Conservation (phyloP, 2,329 filamentous ascomycete genomes). For the Onygena corvina region DNA sequence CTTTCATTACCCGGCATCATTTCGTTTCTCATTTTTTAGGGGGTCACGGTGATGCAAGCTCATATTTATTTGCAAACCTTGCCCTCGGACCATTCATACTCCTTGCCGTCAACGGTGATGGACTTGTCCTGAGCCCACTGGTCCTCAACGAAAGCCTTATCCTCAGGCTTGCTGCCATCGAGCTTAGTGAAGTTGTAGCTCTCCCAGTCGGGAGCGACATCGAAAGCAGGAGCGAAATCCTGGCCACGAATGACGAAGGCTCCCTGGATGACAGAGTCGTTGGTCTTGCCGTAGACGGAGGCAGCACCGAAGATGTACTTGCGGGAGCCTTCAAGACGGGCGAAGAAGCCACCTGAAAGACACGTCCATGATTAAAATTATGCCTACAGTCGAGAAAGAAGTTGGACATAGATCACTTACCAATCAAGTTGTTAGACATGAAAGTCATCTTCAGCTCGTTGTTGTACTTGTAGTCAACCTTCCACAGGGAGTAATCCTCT, state of each 20-base stretch:
- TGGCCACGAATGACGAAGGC: conserved; percentile 92
- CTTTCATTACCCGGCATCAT: conserved; percentile 1
- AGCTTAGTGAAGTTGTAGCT: conserved; percentile 96
- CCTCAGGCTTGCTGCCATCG: conserved; percentile 71
- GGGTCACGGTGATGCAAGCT: too few species aligned
- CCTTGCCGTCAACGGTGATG: conserved; percentile 68
- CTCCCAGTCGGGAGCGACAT: conserved; percentile 95
- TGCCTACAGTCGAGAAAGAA: not conserved
- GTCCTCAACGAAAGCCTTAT: conserved; percentile 73
- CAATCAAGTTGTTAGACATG: conserved; percentile 98
- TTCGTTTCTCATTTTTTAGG: not conserved
- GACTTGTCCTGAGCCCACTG: conserved; percentile 90
- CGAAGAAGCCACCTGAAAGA: conserved; percentile 69
- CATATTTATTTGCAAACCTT: conserved; percentile 96
- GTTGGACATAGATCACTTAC: conserved; percentile 28
- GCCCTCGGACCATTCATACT: conserved; percentile 75
- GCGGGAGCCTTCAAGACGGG: conserved; percentile 89
- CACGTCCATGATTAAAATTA: conserved; percentile 5
- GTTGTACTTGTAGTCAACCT: conserved; percentile 96
- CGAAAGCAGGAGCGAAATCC: conserved; percentile 73
- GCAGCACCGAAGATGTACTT: conserved; percentile 93
- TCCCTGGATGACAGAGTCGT: conserved; percentile 83
- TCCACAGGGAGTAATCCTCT: conserved; percentile 93
- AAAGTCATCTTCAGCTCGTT: conserved; percentile 93
- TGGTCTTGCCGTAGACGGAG: conserved; percentile 79